Conservation (phyloP, 768 basidiomycete genomes). For the Boletellus ananiceps region DNA sequence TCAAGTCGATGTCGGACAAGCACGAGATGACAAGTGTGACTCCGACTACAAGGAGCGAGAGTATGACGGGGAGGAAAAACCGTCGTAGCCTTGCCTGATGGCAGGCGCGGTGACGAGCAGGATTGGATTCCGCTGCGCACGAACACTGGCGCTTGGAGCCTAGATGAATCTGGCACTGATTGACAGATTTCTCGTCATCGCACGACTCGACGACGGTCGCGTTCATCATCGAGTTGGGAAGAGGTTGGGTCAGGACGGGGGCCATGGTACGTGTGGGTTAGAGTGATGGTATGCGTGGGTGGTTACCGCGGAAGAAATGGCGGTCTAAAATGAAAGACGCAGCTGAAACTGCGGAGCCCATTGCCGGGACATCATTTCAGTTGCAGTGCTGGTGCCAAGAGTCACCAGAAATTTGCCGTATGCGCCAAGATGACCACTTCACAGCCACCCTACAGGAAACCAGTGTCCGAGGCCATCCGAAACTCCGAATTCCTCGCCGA, state of each 20-base stretch:
- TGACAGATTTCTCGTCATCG: slow-evolving; percentile 15
- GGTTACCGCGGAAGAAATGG: slow-evolving; percentile 8
- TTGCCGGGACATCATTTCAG: too few relatives aligned
- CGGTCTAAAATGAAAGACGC: neutral
- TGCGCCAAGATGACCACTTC: too few relatives aligned
- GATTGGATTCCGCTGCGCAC: slow-evolving; percentile 16
- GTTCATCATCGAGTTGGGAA: slow-evolving; percentile 19
- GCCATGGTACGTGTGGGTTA: slow-evolving; percentile 4
- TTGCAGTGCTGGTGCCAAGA: too few relatives aligned
- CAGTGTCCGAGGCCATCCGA: too few relatives aligned
- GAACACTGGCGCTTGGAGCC: slow-evolving; percentile 16
- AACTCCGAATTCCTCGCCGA: too few relatives aligned
- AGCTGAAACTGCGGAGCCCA: too few relatives aligned
- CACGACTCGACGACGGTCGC: slow-evolving; percentile 5
- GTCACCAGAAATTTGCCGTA: too few relatives aligned
- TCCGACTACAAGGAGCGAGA: slow-evolving; percentile 30
- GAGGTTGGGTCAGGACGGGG: slow-evolving; percentile 25
- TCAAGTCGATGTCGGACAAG: slow-evolving; percentile 23
- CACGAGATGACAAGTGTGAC: slow-evolving; percentile 32
- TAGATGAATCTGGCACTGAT: slow-evolving; percentile 25
- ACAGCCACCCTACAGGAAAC: too few relatives aligned
- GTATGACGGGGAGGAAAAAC: slow-evolving; percentile 34
- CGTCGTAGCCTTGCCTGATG: slow-evolving; percentile 30
- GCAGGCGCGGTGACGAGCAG: slow-evolving; percentile 28
- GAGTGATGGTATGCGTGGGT: slow-evolving; percentile 11